A percentile compares a stretch with the other conserved stretches of the same genome.
phyloP scores from a whole-genome alignment of 2,329 filamentous ascomycete genomes.

The Fusarium paranaense region DNA sequence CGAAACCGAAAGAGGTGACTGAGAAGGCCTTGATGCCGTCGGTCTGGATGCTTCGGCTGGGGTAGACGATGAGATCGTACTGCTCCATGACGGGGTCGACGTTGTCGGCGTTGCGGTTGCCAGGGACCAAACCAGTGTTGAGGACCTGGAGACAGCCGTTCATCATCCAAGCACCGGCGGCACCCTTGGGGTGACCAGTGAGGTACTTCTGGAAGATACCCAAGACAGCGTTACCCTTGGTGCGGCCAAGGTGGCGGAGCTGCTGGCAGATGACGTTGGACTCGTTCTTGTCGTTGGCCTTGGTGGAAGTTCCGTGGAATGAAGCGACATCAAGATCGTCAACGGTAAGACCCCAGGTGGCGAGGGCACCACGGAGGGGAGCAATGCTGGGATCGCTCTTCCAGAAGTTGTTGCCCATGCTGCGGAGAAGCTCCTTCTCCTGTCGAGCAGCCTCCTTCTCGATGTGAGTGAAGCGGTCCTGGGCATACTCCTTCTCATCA shows the following conservation, averaged over 20 bases:
- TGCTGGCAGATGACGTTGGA: slow-evolving; percentile 98
- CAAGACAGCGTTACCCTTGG: slow-evolving; percentile 94
- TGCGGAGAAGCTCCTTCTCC: slow-evolving; percentile 91
- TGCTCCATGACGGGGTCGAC: slow-evolving; percentile 96
- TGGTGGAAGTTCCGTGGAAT: slow-evolving; percentile 98
- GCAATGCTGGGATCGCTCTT: slow-evolving; percentile 94
- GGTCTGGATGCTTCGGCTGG: slow-evolving; percentile 93
- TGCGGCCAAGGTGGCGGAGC: slow-evolving; percentile 91
- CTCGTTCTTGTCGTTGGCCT: slow-evolving; percentile 99
- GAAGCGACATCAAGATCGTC: slow-evolving; percentile 96
- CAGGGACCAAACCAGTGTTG: slow-evolving; percentile 92
- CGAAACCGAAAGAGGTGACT: slow-evolving; percentile 98
- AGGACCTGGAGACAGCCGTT: slow-evolving; percentile 97
- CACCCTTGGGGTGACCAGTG: slow-evolving; percentile 98
- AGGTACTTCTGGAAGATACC: slow-evolving; percentile 99
- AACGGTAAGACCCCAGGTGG: slow-evolving; percentile 97
- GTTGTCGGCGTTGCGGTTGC: slow-evolving; percentile 98
- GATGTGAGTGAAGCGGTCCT: slow-evolving; percentile 87
- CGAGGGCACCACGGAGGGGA: slow-evolving; percentile 93
- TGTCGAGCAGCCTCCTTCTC: slow-evolving; percentile 87
- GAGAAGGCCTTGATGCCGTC: slow-evolving; percentile 99
- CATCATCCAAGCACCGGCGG: slow-evolving; percentile 99
- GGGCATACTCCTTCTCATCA: slow-evolving; percentile 84
- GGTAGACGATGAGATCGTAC: slow-evolving; percentile 98
- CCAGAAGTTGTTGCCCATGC: slow-evolving; percentile 99